Evolutionary conservation across 371 early-diverging fungal species (phyloP).

Genomic region (Polyrhizophydium stewartii): DNA sequence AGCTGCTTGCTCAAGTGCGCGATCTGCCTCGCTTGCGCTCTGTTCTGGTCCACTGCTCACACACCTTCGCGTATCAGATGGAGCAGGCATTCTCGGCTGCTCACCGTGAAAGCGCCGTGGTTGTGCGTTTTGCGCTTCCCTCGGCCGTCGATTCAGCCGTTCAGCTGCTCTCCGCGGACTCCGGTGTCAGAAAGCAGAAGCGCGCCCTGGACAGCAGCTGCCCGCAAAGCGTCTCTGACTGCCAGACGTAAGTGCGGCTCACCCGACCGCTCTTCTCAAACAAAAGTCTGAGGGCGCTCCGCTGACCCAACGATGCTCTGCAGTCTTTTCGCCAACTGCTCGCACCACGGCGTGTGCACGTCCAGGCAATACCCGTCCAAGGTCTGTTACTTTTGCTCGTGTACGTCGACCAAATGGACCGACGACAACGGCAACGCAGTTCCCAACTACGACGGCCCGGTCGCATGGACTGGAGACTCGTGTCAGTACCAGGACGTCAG

Average conservation of each 20-base stretch:
- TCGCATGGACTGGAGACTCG: conserved; percentile 25
- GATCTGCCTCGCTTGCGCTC: too few relatives aligned
- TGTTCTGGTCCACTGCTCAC: too few relatives aligned
- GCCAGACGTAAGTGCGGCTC: neutral
- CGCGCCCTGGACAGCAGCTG: neutral
- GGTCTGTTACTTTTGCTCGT: conserved; percentile 27
- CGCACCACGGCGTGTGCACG: conserved; percentile 28
- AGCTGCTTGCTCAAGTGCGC: too few relatives aligned
- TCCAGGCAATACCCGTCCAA: neutral
- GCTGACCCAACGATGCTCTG: neutral
- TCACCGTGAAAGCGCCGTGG: too few relatives aligned
- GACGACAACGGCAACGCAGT: conserved; percentile 23
- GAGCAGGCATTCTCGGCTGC: too few relatives aligned
- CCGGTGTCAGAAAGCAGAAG: neutral
- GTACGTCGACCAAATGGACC: conserved; percentile 21
- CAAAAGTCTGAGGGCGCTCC: too few relatives aligned
- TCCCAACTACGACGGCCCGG: conserved; percentile 11
- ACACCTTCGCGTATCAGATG: too few relatives aligned
- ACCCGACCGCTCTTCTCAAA: too few relatives aligned
- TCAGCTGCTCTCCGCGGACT: too few relatives aligned
- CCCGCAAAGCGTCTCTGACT: neutral
- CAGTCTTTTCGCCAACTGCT: conserved; percentile 25
- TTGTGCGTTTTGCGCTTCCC: too few relatives aligned
- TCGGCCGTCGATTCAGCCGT: too few relatives aligned
- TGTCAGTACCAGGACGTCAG: conserved; percentile 35